phyloP scores from a whole-genome alignment of 176 grass and related monocot species.

The Eleusine indica region DNA sequence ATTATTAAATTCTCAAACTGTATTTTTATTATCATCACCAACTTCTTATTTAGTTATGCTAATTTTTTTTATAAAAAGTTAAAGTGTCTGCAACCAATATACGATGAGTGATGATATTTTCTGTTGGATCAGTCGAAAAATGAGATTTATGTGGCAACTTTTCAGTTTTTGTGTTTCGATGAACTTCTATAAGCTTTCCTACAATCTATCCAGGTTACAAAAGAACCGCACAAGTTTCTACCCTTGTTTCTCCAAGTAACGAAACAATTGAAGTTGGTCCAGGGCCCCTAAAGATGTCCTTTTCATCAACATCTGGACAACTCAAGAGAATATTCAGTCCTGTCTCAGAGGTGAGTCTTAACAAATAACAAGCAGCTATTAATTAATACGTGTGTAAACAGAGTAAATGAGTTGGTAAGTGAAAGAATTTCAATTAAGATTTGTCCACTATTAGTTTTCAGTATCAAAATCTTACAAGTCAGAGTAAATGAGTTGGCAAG shows the following conservation, averaged over 20 bases:
- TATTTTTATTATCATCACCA: background rate
- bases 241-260: conserved; percentile 45
- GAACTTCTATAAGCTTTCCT: background rate
- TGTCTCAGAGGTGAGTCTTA: conserved; percentile 65
- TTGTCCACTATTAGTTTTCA: background rate
- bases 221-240: conserved; percentile 33
- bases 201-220: conserved; percentile 37
- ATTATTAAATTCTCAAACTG: background rate
- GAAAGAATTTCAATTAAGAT: background rate
- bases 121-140: background rate
- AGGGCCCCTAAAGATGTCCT: conserved; percentile 82
- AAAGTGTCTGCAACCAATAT: background rate
- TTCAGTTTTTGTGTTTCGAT: background rate
- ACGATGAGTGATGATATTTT: background rate
- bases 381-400: background rate
- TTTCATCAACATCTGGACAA: conserved; percentile 74
- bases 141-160: background rate
- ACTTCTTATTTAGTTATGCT: background rate
- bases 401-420: background rate
- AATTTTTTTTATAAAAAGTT: background rate
- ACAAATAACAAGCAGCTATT: background rate
- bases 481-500: background rate
- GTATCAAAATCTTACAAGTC: background rate
- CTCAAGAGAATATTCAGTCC: conserved; percentile 67
- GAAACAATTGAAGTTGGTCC: conserved; percentile 77